phyloP scores from a whole-genome alignment of 192 early-diverging fungal species.

The Coemansia sp. region DNA sequence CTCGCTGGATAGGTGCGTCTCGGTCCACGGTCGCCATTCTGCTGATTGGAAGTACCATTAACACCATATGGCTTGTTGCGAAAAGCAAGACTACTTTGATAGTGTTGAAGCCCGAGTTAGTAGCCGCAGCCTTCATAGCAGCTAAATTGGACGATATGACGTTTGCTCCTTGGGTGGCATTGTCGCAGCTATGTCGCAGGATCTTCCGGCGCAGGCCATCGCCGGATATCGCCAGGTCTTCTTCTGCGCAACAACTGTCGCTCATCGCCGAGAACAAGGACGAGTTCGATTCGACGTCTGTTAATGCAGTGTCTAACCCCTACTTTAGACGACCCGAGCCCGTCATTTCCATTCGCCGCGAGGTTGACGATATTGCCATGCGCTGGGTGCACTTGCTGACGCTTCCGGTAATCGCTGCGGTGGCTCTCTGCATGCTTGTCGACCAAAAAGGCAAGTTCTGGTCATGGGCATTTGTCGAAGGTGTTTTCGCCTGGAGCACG shows the following conservation, averaged over 20 bases:
- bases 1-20: slow-evolving; percentile 3
- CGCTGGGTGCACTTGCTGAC: slow-evolving; percentile 7
- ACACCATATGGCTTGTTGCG: neutral
- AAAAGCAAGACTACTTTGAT: no score
- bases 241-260: neutral
- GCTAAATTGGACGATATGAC: neutral
- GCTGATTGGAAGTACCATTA: neutral
- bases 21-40: neutral
- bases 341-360: slow-evolving; percentile 1
- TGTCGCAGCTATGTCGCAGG: neutral
- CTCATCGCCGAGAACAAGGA: neutral
- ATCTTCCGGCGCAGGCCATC: neutral
- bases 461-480: neutral
- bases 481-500: neutral
- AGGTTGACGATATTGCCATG: slow-evolving; percentile 9
- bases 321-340: slow-evolving; percentile 13
- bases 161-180: slow-evolving; percentile 4
- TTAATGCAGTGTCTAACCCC: neutral
- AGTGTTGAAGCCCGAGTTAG: neutral
- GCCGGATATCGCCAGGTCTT: neutral
- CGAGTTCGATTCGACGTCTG: neutral
- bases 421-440: neutral
- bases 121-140: neutral
- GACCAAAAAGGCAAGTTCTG: neutral
- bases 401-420: neutral